Percentiles rank a stretch among this genome's conserved stretches.
Evolutionary conservation across 176 grass and related monocot genomes (phyloP).

Genomic region (Guadua angustifolia): DNA sequence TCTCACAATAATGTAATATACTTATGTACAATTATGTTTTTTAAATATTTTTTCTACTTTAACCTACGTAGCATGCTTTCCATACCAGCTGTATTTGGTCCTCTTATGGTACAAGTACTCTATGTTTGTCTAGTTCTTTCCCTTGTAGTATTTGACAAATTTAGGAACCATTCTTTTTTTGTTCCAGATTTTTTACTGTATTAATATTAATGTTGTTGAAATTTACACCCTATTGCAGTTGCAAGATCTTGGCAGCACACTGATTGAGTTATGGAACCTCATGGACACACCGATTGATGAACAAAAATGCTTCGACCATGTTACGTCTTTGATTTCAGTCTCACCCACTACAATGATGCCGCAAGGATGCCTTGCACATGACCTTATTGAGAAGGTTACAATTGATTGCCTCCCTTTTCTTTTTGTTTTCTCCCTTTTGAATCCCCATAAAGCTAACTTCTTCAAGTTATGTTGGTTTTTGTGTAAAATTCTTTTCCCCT

Average conservation of each 20-base stretch:
- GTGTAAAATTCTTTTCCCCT: conserved; percentile 35
- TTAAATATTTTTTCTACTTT: neutral
- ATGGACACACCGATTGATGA: conserved; percentile 75
- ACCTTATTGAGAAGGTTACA: conserved; percentile 72
- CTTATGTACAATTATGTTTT: neutral
- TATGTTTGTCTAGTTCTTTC: neutral
- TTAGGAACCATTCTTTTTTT: neutral
- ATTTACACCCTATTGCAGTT: conserved; percentile 54
- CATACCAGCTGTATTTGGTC: neutral
- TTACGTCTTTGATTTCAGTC: conserved; percentile 75
- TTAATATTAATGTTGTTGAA: neutral
- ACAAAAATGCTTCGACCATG: conserved; percentile 65
- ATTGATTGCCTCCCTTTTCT: conserved; percentile 11
- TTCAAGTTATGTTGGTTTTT: conserved; percentile 12
- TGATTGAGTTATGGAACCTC: conserved; percentile 89
- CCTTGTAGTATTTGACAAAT: neutral
- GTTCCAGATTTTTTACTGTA: neutral
- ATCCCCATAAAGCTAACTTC: conserved; percentile 27
- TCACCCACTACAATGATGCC: conserved; percentile 52
- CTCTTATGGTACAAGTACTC: neutral
- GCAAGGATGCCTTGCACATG: conserved; percentile 67
- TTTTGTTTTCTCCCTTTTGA: neutral
- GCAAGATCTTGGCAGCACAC: conserved; percentile 72
- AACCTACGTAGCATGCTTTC: neutral
- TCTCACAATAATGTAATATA: neutral